Percentiles rank a stretch among this genome's conserved stretches.
Conservation (phyloP, 1,284 basidiomycete genomes). For the Trichosporon coremiiforme region DNA sequence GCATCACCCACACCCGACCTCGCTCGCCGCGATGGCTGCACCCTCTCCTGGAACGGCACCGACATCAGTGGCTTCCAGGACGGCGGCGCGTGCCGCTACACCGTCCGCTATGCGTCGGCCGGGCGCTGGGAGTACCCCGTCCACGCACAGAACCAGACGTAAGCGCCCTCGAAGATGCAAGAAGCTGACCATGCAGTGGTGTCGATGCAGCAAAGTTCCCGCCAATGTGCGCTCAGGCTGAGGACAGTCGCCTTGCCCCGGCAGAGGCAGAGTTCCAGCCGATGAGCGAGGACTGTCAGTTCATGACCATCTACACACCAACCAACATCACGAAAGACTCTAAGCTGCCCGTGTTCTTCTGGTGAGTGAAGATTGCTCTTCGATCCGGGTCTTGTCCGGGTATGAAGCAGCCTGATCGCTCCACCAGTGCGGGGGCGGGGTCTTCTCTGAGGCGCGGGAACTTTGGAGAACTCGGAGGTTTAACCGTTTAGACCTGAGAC, state of each 20-base stretch:
- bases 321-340: constrained; percentile 39
- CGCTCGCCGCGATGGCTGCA: constrained; percentile 22
- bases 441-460: too few species aligned
- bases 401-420: neutral
- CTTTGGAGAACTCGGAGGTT: neutral
- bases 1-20: neutral
- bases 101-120: constrained; percentile 43
- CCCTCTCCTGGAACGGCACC: constrained; percentile 26
- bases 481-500: neutral
- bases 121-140: constrained; percentile 41
- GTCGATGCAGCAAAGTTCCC: constrained; percentile 63
- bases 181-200: constrained; percentile 27
- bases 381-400: neutral
- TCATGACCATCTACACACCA: constrained; percentile 72
- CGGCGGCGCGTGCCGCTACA: constrained; percentile 41
- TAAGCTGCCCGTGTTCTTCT: constrained; percentile 64
- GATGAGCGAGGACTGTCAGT: constrained; percentile 71
- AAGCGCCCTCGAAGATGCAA: constrained; percentile 14
- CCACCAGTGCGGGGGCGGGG: neutral
- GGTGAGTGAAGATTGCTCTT: constrained; percentile 54
- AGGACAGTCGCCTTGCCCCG: neutral
- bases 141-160: constrained; percentile 29
- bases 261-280: neutral
- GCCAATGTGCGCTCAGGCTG: constrained; percentile 68
- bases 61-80: constrained; percentile 21